Evolutionary conservation across 495 filamentous ascomycete species (phyloP).

Genomic region (Hypoxylon fuscum): DNA sequence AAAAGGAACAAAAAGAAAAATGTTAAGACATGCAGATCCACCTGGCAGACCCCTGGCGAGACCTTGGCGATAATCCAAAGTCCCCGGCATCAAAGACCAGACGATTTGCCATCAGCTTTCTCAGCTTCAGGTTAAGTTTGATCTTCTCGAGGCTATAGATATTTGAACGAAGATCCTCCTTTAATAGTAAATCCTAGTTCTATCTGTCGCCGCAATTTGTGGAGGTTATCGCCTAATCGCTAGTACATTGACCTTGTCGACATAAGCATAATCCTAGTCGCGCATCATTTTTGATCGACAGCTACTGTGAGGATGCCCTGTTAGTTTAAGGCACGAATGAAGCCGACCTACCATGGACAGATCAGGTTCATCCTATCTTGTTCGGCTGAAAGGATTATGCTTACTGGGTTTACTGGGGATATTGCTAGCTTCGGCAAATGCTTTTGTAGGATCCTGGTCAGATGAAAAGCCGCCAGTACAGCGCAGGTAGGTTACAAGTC

Average conservation of each 20-base stretch:
- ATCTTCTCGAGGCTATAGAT: constrained; percentile 23
- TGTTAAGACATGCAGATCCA: constrained; percentile 13
- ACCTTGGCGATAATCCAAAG: constrained; percentile 17
- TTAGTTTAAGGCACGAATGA: constrained; percentile 24
- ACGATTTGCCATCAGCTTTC: constrained; percentile 8
- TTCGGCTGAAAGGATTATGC: constrained; percentile 41
- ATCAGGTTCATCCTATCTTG: constrained; percentile 55
- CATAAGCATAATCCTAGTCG: constrained; percentile 24
- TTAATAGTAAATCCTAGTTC: constrained; percentile 6
- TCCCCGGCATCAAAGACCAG: constrained; percentile 22
- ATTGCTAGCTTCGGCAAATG: constrained; percentile 28
- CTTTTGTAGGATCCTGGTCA: constrained; percentile 1
- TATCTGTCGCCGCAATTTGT: constrained; percentile 16
- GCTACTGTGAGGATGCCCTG: constrained; percentile 17
- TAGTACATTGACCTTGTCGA: constrained; percentile 8
- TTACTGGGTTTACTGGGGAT: constrained; percentile 15
- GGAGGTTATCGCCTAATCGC: constrained; percentile 26
- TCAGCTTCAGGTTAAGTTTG: constrained; percentile 33
- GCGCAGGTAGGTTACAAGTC: not conserved
- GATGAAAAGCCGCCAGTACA: constrained; percentile 6
- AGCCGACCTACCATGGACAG: constrained; percentile 40
- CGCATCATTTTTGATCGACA: constrained; percentile 45
- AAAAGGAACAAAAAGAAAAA: not conserved
- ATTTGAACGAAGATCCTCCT: constrained; percentile 14
- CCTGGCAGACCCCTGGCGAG: constrained; percentile 18